These are phyloP conservation scores for Trametes elegans DNA, from an alignment of 768 basidiomycete species.

Conservation along the genomic window DNA sequence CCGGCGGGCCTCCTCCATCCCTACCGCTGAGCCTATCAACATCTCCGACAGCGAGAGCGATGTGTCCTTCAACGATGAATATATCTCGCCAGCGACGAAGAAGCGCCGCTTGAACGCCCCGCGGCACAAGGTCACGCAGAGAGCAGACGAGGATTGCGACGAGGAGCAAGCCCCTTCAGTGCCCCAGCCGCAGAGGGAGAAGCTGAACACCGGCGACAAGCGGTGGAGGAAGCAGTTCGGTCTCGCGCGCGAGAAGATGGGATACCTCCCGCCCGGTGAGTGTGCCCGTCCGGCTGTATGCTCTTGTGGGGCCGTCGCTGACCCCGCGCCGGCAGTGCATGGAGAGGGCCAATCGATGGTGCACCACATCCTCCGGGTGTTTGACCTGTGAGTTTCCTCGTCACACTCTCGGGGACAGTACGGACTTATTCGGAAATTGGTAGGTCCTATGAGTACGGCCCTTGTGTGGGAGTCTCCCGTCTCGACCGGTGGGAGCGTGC, in stretches of 20 bases:
- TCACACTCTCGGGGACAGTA: background rate
- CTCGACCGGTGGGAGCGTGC: constrained; percentile 90
- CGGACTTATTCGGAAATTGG: background rate
- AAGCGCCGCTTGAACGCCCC: constrained; percentile 2
- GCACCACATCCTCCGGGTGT: constrained; percentile 73
- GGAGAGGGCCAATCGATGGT: constrained; percentile 57
- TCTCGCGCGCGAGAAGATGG: constrained; percentile 52
- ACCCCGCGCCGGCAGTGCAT: constrained; percentile 52
- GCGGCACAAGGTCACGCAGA: background rate
- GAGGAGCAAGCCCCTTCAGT: background rate
- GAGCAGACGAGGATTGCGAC: background rate
- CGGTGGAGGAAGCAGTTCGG: constrained; percentile 50
- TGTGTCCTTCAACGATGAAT: constrained; percentile 1
- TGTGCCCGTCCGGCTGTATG: constrained; percentile 5
- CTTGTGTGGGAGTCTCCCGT: constrained; percentile 75
- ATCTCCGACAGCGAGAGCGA: constrained; percentile 11
- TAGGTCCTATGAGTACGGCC: constrained; percentile 79
- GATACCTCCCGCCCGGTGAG: constrained; percentile 58
- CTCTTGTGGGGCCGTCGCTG: background rate
- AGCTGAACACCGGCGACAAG: constrained; percentile 8
- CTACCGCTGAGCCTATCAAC: constrained; percentile 1
- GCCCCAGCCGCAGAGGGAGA: constrained; percentile 9
- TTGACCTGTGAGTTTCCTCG: constrained; percentile 56
- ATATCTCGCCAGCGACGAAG: background rate
- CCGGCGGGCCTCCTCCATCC: constrained; percentile 4